phyloP scores from a whole-genome alignment of 805 yeast genomes.

The Nakazawaea ernobii region DNA sequence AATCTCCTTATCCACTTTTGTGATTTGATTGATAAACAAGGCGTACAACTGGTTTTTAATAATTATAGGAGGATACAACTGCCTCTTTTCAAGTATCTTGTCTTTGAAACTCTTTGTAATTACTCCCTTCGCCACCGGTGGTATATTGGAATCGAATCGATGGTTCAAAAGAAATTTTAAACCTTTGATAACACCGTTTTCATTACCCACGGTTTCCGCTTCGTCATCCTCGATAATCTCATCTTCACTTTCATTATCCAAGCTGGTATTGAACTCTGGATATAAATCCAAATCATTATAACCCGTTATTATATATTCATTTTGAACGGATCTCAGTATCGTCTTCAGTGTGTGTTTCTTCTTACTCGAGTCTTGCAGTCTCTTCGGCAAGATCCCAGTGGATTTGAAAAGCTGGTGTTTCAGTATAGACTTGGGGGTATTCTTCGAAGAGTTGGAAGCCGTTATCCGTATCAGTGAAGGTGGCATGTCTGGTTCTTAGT shows the following conservation, averaged over 20 bases:
- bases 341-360: background rate
- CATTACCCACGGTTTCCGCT: background rate
- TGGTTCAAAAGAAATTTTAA: constrained; percentile 15
- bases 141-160: constrained; percentile 16
- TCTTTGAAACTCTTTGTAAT: constrained; percentile 17
- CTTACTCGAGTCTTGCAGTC: background rate
- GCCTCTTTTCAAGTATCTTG: constrained; percentile 15
- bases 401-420: constrained; percentile 6
- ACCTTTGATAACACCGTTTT: constrained; percentile 12
- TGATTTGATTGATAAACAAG: constrained; percentile 37
- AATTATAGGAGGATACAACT: constrained; percentile 32
- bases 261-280: background rate
- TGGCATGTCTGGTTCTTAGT: constrained; percentile 4
- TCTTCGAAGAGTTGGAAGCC: constrained; percentile 7
- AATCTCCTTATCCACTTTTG: constrained; percentile 43
- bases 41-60: constrained; percentile 42
- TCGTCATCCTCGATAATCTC: constrained; percentile 1
- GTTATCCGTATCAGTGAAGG: constrained; percentile 6
- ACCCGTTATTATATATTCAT: constrained; percentile 3
- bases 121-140: constrained; percentile 18
- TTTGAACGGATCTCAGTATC: background rate
- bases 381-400: background rate
- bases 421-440: constrained; percentile 9
- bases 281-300: constrained; percentile 6
- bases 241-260: background rate